phyloP scores from a whole-genome alignment of 306 rosid genomes.

The Begonia fuchsioides region DNA sequence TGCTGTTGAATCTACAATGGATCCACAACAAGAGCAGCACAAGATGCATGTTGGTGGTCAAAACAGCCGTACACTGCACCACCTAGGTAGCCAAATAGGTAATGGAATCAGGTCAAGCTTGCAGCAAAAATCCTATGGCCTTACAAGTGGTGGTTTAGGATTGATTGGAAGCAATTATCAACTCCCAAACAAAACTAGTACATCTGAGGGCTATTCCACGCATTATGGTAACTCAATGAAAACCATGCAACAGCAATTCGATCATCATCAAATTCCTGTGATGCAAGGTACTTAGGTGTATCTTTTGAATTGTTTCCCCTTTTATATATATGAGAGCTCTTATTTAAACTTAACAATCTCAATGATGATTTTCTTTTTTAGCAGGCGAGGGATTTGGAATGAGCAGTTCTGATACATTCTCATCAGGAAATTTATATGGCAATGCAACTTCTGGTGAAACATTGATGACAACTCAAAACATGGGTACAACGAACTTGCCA shows the following conservation, averaged over 20 bases:
- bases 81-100: conserved; percentile 57
- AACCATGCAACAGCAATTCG: conserved; percentile 44
- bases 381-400: conserved; percentile 79
- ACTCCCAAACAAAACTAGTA: conserved; percentile 41
- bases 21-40: conserved; percentile 54
- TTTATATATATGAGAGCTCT: no score
- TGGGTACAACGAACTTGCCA: conserved; percentile 42
- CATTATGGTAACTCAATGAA: conserved; percentile 49
- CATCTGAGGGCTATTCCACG: conserved; percentile 52
- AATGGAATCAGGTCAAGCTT: conserved; percentile 68
- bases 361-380: conserved; percentile 14
- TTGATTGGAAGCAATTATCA: conserved; percentile 57
- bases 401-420: conserved; percentile 44
- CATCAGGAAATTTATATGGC: conserved; percentile 56
- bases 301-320: no score
- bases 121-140: conserved; percentile 58
- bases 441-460: conserved; percentile 48
- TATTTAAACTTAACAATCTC: conserved; percentile 2
- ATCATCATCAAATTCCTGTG: conserved; percentile 31
- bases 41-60: conserved; percentile 55
- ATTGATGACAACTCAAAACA: conserved; percentile 53
- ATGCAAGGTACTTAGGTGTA: no score
- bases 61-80: conserved; percentile 58
- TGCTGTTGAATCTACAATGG: conserved; percentile 44
- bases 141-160: conserved; percentile 63